These are phyloP conservation scores for Rosa rugosa DNA, from an alignment of 306 rosid genomes.

Conservation along the genomic window DNA sequence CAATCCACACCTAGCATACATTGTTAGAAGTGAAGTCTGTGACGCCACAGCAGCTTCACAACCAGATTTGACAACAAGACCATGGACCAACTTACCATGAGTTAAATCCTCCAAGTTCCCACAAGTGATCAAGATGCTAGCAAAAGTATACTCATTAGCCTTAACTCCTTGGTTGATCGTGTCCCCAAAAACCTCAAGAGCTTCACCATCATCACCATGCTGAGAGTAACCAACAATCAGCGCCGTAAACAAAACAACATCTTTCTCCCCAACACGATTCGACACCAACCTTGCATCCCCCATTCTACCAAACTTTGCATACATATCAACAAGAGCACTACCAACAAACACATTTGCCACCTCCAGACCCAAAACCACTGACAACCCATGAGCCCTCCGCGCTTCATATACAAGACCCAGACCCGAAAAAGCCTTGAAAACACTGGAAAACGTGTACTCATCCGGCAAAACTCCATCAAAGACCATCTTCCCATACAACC, in stretches of 20 bases:
- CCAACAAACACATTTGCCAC: slow-evolving; percentile 57
- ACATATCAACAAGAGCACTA: slow-evolving; percentile 62
- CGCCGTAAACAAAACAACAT: slow-evolving; percentile 66
- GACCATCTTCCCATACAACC: slow-evolving; percentile 45
- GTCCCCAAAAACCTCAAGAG: slow-evolving; percentile 43
- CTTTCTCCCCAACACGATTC: slow-evolving; percentile 55
- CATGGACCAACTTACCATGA: slow-evolving; percentile 56
- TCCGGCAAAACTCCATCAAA: slow-evolving; percentile 57
- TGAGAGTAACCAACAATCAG: slow-evolving; percentile 65
- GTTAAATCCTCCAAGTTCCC: slow-evolving; percentile 51
- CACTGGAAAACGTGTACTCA: slow-evolving; percentile 56
- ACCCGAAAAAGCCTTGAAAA: slow-evolving; percentile 59
- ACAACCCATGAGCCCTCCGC: slow-evolving; percentile 58
- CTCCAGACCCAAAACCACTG: slow-evolving; percentile 67
- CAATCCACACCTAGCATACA: slow-evolving; percentile 61
- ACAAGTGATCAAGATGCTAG: slow-evolving; percentile 54
- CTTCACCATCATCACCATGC: slow-evolving; percentile 46
- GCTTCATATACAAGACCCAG: slow-evolving; percentile 38
- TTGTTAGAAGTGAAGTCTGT: slow-evolving; percentile 66
- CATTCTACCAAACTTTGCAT: slow-evolving; percentile 57
- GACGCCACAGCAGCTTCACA: slow-evolving; percentile 56
- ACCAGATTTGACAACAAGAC: slow-evolving; percentile 59
- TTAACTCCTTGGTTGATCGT: slow-evolving; percentile 47
- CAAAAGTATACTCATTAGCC: slow-evolving; percentile 63
- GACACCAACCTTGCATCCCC: slow-evolving; percentile 49